Evolutionary conservation across 306 rosid genomes (phyloP).

Genomic region (Ormosia emarginata): DNA sequence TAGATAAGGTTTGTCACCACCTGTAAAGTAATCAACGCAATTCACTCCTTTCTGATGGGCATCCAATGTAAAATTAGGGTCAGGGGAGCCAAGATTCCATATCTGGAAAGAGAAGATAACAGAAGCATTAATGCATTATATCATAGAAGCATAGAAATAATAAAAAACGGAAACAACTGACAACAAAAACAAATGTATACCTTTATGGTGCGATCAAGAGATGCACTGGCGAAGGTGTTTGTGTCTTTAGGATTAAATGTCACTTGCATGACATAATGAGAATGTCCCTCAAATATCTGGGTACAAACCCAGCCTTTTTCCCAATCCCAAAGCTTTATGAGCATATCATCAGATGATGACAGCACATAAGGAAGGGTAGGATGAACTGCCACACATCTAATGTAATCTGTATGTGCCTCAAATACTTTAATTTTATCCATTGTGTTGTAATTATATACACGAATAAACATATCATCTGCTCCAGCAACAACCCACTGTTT

Average conservation of each 20-base stretch:
- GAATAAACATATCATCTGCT: constrained; percentile 96
- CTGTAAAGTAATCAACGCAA: constrained; percentile 98
- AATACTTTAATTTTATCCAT: constrained; percentile 93
- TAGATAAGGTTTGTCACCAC: constrained; percentile 97
- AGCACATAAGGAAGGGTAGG: constrained; percentile 96
- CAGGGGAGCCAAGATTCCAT: constrained; percentile 99
- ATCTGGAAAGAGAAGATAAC: constrained; percentile 51
- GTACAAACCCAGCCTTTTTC: constrained; percentile 97
- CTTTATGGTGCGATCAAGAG: constrained; percentile 99
- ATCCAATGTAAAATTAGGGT: constrained; percentile 97
- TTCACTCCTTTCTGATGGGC: constrained; percentile 99
- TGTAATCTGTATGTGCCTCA: constrained; percentile 99
- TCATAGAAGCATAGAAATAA: constrained; percentile 14
- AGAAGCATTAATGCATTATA: constrained; percentile 25
- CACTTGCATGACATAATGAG: constrained; percentile 99
- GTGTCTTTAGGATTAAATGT: constrained; percentile 98
- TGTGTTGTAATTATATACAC: constrained; percentile 97
- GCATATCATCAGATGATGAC: constrained; percentile 99
- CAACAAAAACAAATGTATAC: constrained; percentile 39
- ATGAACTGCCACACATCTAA: constrained; percentile 96
- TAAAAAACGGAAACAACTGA: background rate
- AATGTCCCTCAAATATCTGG: constrained; percentile 99
- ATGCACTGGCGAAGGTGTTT: constrained; percentile 98
- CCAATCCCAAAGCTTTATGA: constrained; percentile 99
- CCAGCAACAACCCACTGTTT: constrained; percentile 99